phyloP scores from a whole-genome alignment of 768 basidiomycete species.

The Panus rudis region DNA sequence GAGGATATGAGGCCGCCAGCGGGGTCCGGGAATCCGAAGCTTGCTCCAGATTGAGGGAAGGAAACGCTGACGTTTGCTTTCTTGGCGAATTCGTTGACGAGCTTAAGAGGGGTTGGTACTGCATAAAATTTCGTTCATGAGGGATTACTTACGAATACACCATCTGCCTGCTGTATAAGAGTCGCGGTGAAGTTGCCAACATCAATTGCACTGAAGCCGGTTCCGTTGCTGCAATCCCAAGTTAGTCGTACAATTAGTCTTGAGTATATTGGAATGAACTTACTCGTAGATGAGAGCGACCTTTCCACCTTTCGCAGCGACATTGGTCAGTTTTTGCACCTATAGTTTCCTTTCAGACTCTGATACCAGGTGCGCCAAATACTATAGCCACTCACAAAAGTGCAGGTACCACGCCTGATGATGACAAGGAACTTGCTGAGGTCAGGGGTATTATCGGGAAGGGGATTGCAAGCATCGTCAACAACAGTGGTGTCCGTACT shows the following conservation, averaged over 20 bases:
- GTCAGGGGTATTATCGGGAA: slow-evolving; percentile 47
- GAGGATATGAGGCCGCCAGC: slow-evolving; percentile 49
- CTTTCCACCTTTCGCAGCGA: slow-evolving; percentile 46
- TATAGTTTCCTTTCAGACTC: too few species aligned
- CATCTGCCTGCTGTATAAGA: slow-evolving; percentile 49
- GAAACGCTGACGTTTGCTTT: slow-evolving; percentile 35
- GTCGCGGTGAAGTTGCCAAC: slow-evolving; percentile 42
- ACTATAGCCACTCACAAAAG: slow-evolving; percentile 33
- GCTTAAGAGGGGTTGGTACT: slow-evolving; percentile 22
- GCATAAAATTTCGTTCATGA: neutral
- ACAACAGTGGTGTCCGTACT: slow-evolving; percentile 45
- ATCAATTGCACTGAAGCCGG: slow-evolving; percentile 35
- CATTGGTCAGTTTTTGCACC: slow-evolving; percentile 46
- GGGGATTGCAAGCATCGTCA: slow-evolving; percentile 53
- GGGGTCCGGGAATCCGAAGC: slow-evolving; percentile 39
- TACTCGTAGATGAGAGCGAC: slow-evolving; percentile 50
- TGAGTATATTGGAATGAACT: slow-evolving; percentile 10
- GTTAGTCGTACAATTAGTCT: neutral
- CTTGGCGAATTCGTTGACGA: slow-evolving; percentile 43
- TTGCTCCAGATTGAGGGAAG: slow-evolving; percentile 41
- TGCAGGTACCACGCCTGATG: slow-evolving; percentile 52
- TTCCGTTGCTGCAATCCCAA: slow-evolving; percentile 36
- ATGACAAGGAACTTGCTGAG: slow-evolving; percentile 47
- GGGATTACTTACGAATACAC: slow-evolving; percentile 40
- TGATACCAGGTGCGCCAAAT: too few species aligned